phyloP scores from a whole-genome alignment of 2,329 filamentous ascomycete species.

The Talaromyces atroroseus region DNA sequence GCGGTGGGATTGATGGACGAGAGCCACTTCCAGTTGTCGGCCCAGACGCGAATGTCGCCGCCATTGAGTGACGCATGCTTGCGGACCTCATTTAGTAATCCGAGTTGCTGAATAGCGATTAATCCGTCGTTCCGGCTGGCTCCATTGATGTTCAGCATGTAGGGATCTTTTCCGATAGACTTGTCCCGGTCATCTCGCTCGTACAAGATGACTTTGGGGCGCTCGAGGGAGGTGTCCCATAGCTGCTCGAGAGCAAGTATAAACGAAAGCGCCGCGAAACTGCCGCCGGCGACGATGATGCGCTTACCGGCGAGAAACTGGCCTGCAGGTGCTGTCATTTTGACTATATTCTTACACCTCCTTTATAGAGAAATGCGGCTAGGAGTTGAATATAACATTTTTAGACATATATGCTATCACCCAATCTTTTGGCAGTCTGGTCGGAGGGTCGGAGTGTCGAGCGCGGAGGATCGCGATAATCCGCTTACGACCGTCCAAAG shows the following conservation, averaged over 20 bases:
- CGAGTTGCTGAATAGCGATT: background rate
- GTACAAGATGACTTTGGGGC: constrained; percentile 27
- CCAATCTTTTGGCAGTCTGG: too few species aligned
- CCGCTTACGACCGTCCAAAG: too few species aligned
- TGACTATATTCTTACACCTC: background rate
- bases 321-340: background rate
- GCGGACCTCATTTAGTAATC: background rate
- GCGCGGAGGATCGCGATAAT: background rate
- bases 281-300: constrained; percentile 41
- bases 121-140: constrained; percentile 2
- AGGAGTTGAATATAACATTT: background rate
- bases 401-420: background rate
- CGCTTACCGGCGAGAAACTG: constrained; percentile 28
- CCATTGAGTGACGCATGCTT: constrained; percentile 1
- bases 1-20: constrained; percentile 7
- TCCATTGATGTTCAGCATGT: constrained; percentile 7
- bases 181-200: background rate
- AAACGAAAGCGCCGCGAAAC: constrained; percentile 41
- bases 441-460: background rate
- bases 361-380: background rate
- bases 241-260: constrained; percentile 35
- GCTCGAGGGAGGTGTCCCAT: constrained; percentile 25
- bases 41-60: constrained; percentile 8
- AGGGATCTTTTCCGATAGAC: constrained; percentile 5
- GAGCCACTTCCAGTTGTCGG: constrained; percentile 7